These are phyloP conservation scores for Luffa acutangula DNA, from an alignment of 306 rosid species.

Conservation along the genomic window DNA sequence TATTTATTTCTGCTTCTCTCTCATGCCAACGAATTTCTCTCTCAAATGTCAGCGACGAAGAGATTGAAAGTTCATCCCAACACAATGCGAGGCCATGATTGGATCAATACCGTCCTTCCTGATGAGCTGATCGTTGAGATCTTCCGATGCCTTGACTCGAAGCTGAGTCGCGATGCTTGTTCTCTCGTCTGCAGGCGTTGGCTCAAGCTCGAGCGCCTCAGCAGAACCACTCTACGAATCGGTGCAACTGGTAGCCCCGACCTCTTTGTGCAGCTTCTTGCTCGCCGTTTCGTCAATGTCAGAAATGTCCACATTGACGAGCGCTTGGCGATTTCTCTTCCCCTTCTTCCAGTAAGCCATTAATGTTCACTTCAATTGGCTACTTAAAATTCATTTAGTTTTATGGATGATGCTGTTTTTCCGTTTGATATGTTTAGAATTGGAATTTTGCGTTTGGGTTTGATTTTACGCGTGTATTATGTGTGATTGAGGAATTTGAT, in stretches of 20 bases:
- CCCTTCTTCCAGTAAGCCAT: conserved; percentile 35
- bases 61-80: not conserved
- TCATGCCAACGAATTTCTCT: not conserved
- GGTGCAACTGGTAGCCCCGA: conserved; percentile 75
- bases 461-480: not conserved
- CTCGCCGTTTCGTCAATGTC: conserved; percentile 58
- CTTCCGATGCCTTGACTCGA: conserved; percentile 48
- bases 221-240: conserved; percentile 62
- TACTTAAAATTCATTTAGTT: not conserved
- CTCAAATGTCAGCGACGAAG: not conserved
- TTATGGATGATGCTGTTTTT: not conserved
- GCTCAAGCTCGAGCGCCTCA: conserved; percentile 72
- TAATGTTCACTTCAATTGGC: not conserved
- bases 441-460: not conserved
- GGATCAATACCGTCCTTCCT: conserved; percentile 66
- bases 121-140: conserved; percentile 79
- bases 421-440: not conserved
- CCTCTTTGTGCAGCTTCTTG: conserved; percentile 39
- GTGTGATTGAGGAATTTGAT: not conserved
- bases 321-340: conserved; percentile 49
- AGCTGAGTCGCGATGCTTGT: conserved; percentile 62
- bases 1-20: not conserved
- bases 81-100: conserved; percentile 47
- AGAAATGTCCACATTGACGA: conserved; percentile 60
- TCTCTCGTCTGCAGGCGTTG: conserved; percentile 89